Conservation (phyloP, 495 filamentous ascomycete species). For the Trichocladium uniseriatum region DNA sequence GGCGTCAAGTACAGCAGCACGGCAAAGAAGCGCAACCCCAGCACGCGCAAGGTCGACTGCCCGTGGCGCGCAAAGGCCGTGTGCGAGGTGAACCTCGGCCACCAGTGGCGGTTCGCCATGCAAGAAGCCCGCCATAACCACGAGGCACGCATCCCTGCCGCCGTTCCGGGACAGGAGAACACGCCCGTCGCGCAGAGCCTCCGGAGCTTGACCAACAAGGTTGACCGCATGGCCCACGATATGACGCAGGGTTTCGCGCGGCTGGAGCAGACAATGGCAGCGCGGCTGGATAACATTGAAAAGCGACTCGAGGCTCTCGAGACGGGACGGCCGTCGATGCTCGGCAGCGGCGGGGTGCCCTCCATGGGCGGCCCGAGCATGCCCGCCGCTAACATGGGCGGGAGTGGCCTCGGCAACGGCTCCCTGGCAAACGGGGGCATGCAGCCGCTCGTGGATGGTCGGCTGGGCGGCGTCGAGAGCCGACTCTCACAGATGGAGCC, state of each 20-base stretch:
- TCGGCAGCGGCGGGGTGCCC: constrained; percentile 20
- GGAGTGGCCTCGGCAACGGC: constrained; percentile 18
- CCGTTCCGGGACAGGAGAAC: constrained; percentile 36
- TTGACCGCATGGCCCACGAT: constrained; percentile 40
- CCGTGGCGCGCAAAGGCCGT: constrained; percentile 45
- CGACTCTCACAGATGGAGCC: constrained; percentile 34
- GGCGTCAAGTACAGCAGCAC: constrained; percentile 47
- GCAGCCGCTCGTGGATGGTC: constrained; percentile 27
- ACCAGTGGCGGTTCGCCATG: constrained; percentile 43
- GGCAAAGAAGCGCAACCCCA: constrained; percentile 44
- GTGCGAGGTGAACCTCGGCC: constrained; percentile 41
- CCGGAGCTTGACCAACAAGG: constrained; percentile 37
- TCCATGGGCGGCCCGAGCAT: constrained; percentile 24
- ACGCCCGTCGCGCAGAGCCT: constrained; percentile 38
- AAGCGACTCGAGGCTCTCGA: constrained; percentile 36
- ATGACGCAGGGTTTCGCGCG: constrained; percentile 27
- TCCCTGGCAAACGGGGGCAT: constrained; percentile 23
- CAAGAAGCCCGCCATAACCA: constrained; percentile 42
- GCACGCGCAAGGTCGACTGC: constrained; percentile 44
- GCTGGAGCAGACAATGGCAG: constrained; percentile 15
- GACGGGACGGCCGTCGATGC: constrained; percentile 24
- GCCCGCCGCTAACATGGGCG: constrained; percentile 29
- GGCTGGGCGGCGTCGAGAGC: constrained; percentile 32
- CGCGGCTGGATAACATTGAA: constrained; percentile 34
- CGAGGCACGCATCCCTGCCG: constrained; percentile 35